These are phyloP conservation scores for Fraxinus baroniana DNA, from an alignment of 305 asterid genomes.

Conservation along the genomic window DNA sequence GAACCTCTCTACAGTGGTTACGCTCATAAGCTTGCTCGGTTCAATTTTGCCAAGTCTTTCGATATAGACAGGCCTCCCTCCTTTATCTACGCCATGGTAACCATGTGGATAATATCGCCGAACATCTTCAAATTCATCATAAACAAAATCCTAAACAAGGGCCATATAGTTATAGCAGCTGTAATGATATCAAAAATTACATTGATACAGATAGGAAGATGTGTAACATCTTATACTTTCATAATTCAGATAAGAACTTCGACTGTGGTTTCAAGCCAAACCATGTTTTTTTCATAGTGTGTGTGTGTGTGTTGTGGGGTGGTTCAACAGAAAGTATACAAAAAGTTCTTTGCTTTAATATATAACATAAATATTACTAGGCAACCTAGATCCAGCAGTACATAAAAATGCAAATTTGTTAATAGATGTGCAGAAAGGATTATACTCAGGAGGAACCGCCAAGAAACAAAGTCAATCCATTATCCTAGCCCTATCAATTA, in stretches of 20 bases:
- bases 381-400: neutral
- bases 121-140: conserved; percentile 80
- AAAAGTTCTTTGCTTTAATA: neutral
- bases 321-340: neutral
- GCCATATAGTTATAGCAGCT: conserved; percentile 19
- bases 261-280: neutral
- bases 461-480: conserved; percentile 16
- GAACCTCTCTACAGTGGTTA: conserved; percentile 87
- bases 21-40: conserved; percentile 77
- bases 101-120: conserved; percentile 87
- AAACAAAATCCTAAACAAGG: conserved; percentile 70
- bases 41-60: conserved; percentile 94
- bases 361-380: neutral
- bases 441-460: neutral
- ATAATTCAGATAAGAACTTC: conserved; percentile 9
- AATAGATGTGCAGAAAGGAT: neutral
- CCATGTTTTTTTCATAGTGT: neutral
- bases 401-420: conserved; percentile 3
- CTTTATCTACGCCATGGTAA: conserved; percentile 95
- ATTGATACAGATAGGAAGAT: conserved; percentile 16
- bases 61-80: conserved; percentile 82
- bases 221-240: neutral
- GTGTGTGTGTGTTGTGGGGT: neutral
- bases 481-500: conserved; percentile 9
- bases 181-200: conserved; percentile 23